phyloP scores from a whole-genome alignment of 495 filamentous ascomycete genomes.

The Cairneyella variabilis region DNA sequence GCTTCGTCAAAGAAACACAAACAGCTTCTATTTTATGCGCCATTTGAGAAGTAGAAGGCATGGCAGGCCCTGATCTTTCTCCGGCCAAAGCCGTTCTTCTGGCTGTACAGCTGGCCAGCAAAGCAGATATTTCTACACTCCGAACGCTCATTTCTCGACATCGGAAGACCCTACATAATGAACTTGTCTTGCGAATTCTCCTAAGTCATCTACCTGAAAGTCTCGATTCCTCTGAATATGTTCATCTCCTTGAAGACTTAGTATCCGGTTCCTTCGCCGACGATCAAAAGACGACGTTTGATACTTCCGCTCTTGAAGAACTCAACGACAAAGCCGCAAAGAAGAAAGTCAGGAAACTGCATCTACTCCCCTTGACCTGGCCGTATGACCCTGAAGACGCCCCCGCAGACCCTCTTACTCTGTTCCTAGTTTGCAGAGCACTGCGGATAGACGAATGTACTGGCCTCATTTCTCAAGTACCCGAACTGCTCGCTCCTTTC shows the following conservation, averaged over 20 bases:
- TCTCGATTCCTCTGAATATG: conserved; percentile 60
- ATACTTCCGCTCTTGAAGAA: conserved; percentile 55
- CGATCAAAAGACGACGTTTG: conserved; percentile 34
- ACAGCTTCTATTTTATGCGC: not conserved
- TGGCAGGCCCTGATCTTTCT: conserved; percentile 19
- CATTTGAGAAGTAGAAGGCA: conserved; percentile 4
- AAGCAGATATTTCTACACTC: conserved; percentile 57
- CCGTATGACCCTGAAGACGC: conserved; percentile 41
- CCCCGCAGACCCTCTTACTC: conserved; percentile 53
- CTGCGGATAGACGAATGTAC: conserved; percentile 75
- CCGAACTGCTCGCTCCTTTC: conserved; percentile 70
- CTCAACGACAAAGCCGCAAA: conserved; percentile 62
- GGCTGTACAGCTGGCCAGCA: conserved; percentile 55
- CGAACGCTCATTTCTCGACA: conserved; percentile 57
- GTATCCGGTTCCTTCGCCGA: conserved; percentile 21
- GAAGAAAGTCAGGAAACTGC: conserved; percentile 67
- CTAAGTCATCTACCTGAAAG: conserved; percentile 84
- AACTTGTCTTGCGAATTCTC: conserved; percentile 70
- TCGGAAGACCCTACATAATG: conserved; percentile 46
- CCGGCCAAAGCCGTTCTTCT: conserved; percentile 60
- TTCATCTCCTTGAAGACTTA: conserved; percentile 37
- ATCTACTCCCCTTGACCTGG: conserved; percentile 56
- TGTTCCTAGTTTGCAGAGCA: conserved; percentile 74
- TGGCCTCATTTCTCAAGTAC: conserved; percentile 68
- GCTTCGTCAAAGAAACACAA: conserved; percentile 1